Percentiles rank a stretch among this genome's conserved stretches.
Evolutionary conservation across 257 asterid genomes (phyloP).

Genomic region (Solanum habrochaites): DNA sequence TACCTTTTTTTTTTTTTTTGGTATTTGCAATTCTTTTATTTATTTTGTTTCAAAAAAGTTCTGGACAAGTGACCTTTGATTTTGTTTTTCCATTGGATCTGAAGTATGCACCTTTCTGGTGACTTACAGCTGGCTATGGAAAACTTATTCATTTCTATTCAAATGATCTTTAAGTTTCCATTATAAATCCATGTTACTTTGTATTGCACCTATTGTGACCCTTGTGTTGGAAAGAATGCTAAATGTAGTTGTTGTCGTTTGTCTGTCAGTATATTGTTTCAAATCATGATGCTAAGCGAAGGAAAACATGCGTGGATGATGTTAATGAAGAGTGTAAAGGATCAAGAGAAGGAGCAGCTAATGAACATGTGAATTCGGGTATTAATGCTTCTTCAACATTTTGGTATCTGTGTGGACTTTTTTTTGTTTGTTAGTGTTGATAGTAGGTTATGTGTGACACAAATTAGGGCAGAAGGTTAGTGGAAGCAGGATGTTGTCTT

Average conservation of each 20-base stretch:
- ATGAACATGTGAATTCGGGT: slow-evolving; percentile 4
- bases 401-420: not conserved
- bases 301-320: slow-evolving; percentile 10
- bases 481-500: not conserved
- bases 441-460: not conserved
- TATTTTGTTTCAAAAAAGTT: not conserved
- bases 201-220: not conserved
- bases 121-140: not conserved
- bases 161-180: not conserved
- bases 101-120: not conserved
- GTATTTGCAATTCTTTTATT: not conserved
- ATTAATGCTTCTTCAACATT: not conserved
- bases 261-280: not conserved
- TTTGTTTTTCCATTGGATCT: not conserved
- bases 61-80: not conserved
- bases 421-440: not conserved
- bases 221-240: not conserved
- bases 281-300: slow-evolving; percentile 12
- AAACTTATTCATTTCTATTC: not conserved
- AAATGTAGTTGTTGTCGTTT: not conserved
- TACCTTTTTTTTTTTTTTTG: not conserved
- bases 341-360: not conserved
- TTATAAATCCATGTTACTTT: not conserved
- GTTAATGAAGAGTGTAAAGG: not conserved
- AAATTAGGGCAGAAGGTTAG: not conserved